These are phyloP conservation scores for Colletotrichum echinochloae DNA, from an alignment of 2,329 filamentous ascomycete genomes.

Conservation along the genomic window DNA sequence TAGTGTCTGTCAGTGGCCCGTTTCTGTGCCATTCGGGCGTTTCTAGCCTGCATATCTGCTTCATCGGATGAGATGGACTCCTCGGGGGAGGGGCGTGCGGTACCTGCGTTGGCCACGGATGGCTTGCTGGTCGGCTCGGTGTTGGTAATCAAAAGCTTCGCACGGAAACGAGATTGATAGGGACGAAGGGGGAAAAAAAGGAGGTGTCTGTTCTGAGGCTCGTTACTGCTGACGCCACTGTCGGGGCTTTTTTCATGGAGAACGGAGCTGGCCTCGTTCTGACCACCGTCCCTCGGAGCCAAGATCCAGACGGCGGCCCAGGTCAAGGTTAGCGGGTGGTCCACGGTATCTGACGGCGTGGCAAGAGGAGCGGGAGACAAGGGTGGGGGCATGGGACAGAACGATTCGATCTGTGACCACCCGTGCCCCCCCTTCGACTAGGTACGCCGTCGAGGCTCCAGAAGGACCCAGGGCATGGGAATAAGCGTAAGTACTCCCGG, in stretches of 20 bases:
- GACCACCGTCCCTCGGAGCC: conserved; percentile 3
- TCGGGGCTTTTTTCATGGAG: conserved; percentile 18
- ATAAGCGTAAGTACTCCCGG: too few species aligned
- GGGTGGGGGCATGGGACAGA: too few species aligned
- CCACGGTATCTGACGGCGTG: conserved; percentile 14
- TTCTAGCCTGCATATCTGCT: conserved; percentile 1
- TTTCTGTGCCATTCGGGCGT: conserved; percentile 10
- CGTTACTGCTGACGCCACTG: conserved; percentile 3
- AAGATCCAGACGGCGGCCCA: not conserved
- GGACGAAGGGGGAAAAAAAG: not conserved
- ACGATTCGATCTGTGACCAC: conserved; percentile 23
- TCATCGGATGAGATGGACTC: conserved; percentile 26
- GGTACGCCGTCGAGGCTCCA: too few species aligned
- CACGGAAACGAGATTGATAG: not conserved
- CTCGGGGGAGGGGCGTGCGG: conserved; percentile 3
- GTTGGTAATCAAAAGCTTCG: conserved; percentile 5
- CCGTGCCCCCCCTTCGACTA: not conserved
- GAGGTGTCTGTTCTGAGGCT: conserved; percentile 11
- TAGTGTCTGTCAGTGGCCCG: conserved; percentile 19
- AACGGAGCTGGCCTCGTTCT: not conserved
- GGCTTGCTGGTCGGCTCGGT: conserved; percentile 11
- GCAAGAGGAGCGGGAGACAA: conserved; percentile 11
- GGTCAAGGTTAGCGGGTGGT: conserved; percentile 3
- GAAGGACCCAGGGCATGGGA: too few species aligned
- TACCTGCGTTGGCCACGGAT: conserved; percentile 9